A percentile compares a stretch with the other conserved stretches of the same genome.
phyloP scores from a whole-genome alignment of 2,329 filamentous ascomycete species.

The Monilinia fructigena region DNA sequence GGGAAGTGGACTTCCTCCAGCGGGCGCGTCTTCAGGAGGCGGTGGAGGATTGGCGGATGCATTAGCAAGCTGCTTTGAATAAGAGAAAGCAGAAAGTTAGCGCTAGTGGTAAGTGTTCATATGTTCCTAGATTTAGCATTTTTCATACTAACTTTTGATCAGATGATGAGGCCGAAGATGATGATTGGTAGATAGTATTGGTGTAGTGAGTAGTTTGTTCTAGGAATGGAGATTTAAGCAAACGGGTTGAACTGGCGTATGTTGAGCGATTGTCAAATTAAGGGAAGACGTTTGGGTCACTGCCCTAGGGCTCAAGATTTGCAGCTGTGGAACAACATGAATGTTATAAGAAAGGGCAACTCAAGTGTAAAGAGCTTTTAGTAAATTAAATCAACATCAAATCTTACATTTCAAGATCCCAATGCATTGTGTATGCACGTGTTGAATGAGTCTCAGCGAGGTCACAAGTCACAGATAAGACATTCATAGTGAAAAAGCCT shows the following conservation, averaged over 20 bases:
- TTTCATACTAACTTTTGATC: conserved; percentile 32
- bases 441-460: background rate
- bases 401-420: background rate
- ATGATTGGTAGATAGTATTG: conserved; percentile 60
- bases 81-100: conserved; percentile 92
- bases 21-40: conserved; percentile 54
- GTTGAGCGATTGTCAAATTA: conserved; percentile 4
- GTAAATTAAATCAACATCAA: conserved; percentile 14
- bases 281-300: background rate
- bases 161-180: conserved; percentile 78
- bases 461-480: background rate
- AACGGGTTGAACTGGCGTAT: background rate
- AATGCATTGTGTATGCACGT: background rate
- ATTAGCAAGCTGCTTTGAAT: conserved; percentile 69
- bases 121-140: conserved; percentile 30
- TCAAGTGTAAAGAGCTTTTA: conserved; percentile 2
- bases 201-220: conserved; percentile 4
- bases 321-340: conserved; percentile 3
- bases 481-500: background rate
- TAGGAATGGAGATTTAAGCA: background rate
- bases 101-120: conserved; percentile 75
- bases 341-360: background rate
- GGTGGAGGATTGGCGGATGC: conserved; percentile 76
- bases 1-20: conserved; percentile 52
- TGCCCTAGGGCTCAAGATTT: background rate